Base-by-base conservation (phyloP, 148 eudicot genomes). In the Cornus florida region DNA sequence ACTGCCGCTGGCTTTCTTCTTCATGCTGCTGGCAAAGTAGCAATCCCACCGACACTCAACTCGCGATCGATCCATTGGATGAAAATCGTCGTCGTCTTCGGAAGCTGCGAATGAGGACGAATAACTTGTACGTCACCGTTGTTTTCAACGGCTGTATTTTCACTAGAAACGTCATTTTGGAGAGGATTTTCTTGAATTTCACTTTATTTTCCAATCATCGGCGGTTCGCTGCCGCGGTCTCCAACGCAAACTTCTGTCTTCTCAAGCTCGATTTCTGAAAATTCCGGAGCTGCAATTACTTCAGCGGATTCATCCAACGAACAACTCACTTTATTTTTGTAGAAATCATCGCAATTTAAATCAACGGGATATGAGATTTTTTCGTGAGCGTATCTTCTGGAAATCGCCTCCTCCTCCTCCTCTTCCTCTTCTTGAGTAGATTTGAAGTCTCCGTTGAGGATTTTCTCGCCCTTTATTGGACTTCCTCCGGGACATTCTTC, bases 81-180 rank as follows among this genome's bases (percentile, higher is more conserved):
- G n/a, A n/a, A n/a, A n/a, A n/a, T n/a, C n/a, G n/a, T n/a, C n/a
- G n/a, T n/a, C n/a, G n/a, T n/a, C n/a, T n/a, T 28, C 16, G 97
- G 97, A 0, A 93, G 90, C 53, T 79, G 72, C 46, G 86, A 80
- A 69, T 89, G 86, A 12, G 94, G 94, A 9, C 28, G 28, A 28
- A 28, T n/a, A 28, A 28, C 28, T 28, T 28, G 28, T 28, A 28
- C 28, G 28, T 28, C 80, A 76, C 77, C 75, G 39, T 60, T 19
- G 46, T 24, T 56, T 17, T 64, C 23, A 70, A 13, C 10, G 74
- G 74, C 69, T 59, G 17, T 39, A 7, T 35, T 39, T 22, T 70
- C 60, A 5, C 31, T 46, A 16, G 43, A 9, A 10, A 17, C 73
- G 46, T 50, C 71, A 23, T 13, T 19, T 39, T 24, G 59, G 22